A percentile compares a stretch with the other conserved stretches of the same genome.
phyloP scores from a whole-genome alignment of 768 basidiomycete species.

The Kwoniella shandongensis region DNA sequence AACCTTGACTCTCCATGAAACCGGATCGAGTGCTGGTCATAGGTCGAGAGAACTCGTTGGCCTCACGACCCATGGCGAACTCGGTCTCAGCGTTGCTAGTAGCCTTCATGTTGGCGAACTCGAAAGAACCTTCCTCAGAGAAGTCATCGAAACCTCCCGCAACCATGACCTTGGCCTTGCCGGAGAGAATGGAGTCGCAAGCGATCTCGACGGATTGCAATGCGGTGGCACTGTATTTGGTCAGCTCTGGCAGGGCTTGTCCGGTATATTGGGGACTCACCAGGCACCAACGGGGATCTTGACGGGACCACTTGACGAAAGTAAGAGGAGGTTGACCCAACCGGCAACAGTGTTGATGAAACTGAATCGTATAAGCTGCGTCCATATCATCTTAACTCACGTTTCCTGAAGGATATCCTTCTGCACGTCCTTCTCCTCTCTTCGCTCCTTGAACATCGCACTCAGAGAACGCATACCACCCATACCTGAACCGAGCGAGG shows the following conservation, averaged over 20 bases:
- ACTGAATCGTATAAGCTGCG: conserved; percentile 54
- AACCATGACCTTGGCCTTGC: conserved; percentile 99
- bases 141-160: conserved; percentile 98
- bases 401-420: conserved; percentile 98
- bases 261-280: conserved; percentile 56
- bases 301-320: conserved; percentile 96
- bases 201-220: conserved; percentile 97
- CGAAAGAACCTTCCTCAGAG: conserved; percentile 96
- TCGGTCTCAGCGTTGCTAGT: conserved; percentile 96
- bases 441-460: conserved; percentile 98
- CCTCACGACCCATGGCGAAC: conserved; percentile 98
- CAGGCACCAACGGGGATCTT: conserved; percentile 99
- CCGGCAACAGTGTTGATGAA: conserved; percentile 99
- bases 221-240: conserved; percentile 74
- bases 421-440: conserved; percentile 96
- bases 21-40: conserved; percentile 94
- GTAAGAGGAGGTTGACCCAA: conserved; percentile 90
- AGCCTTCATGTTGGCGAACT: conserved; percentile 99
- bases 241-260: neutral
- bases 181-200: conserved; percentile 87
- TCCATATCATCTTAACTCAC: conserved; percentile 58
- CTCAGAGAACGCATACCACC: conserved; percentile 86
- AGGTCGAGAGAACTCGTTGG: conserved; percentile 97
- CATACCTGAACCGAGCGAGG: conserved; percentile 94
- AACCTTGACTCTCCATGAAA: conserved; percentile 96